These are phyloP conservation scores for Sicyos edulis DNA, from an alignment of 306 rosid species.

Conservation along the genomic window DNA sequence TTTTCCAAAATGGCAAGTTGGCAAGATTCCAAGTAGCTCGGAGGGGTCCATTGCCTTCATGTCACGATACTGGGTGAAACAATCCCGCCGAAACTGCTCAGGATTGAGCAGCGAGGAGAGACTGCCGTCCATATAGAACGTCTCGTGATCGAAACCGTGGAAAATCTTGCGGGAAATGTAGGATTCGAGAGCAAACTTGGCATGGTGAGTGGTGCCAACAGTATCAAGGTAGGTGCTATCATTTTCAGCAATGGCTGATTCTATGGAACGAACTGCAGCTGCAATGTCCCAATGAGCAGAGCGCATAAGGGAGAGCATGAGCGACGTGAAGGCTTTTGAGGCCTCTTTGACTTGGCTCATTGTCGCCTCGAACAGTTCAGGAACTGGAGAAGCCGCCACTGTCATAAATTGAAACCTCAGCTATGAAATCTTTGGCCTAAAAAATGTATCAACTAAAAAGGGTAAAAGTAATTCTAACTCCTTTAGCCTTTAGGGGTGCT, in stretches of 20 bases:
- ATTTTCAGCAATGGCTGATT: conserved; percentile 52
- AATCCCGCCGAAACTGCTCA: conserved; percentile 75
- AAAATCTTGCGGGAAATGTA: conserved; percentile 68
- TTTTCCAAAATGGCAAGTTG: conserved; percentile 82
- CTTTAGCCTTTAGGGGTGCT: background rate
- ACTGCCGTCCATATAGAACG: conserved; percentile 93
- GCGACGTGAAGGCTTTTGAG: conserved; percentile 68
- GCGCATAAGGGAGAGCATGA: conserved; percentile 82
- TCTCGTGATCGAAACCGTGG: conserved; percentile 91
- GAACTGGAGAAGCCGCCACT: conserved; percentile 55
- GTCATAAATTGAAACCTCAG: conserved; percentile 21
- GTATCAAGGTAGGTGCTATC: conserved; percentile 30
- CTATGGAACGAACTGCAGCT: conserved; percentile 92
- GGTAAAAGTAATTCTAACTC: background rate
- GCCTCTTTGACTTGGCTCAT: conserved; percentile 74
- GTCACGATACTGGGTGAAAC: conserved; percentile 74
- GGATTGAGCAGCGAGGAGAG: conserved; percentile 85
- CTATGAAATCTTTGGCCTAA: too few relatives aligned
- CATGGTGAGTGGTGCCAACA: conserved; percentile 40
- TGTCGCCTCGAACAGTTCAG: conserved; percentile 61
- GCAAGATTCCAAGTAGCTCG: conserved; percentile 86
- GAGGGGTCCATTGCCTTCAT: conserved; percentile 86
- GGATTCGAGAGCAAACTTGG: conserved; percentile 83
- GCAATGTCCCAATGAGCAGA: conserved; percentile 91
- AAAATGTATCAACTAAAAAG: background rate